Percentiles rank a stretch among this genome's conserved stretches.
Conservation (phyloP, 2,329 filamentous ascomycete genomes). For the Cladophialophora bantiana region DNA sequence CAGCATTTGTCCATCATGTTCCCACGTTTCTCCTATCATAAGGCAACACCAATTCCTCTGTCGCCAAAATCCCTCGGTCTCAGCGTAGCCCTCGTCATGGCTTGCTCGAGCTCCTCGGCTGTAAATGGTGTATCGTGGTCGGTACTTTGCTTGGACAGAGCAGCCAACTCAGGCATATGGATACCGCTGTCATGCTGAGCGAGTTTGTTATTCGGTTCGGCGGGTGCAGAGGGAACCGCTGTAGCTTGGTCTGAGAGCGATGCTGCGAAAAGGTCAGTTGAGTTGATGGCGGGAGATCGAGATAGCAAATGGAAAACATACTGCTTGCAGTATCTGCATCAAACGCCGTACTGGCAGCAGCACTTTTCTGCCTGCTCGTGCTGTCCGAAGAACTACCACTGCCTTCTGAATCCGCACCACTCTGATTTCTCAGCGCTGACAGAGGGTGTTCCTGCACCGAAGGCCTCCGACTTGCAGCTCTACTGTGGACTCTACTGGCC, state of each 20-base stretch:
- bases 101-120: conserved; percentile 38
- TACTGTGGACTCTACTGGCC: conserved; percentile 30
- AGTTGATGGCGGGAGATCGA: background rate
- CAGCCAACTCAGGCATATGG: conserved; percentile 12
- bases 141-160: conserved; percentile 31
- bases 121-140: conserved; percentile 38
- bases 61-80: conserved; percentile 22
- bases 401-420: conserved; percentile 11
- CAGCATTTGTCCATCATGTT: background rate
- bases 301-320: conserved; percentile 18
- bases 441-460: conserved; percentile 15
- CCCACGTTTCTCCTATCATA: conserved; percentile 5
- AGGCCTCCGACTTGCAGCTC: conserved; percentile 28
- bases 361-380: conserved; percentile 29
- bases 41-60: conserved; percentile 18
- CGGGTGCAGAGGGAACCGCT: conserved; percentile 27
- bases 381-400: conserved; percentile 20
- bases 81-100: conserved; percentile 38
- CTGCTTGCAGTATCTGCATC: conserved; percentile 33
- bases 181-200: conserved; percentile 31
- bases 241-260: conserved; percentile 31
- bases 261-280: conserved; percentile 20
- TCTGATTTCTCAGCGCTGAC: conserved; percentile 27
- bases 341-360: conserved; percentile 25
- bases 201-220: conserved; percentile 29